These are phyloP conservation scores for Agmasoma carcini DNA, from an alignment of 371 early-diverging fungal species.

Conservation along the genomic window DNA sequence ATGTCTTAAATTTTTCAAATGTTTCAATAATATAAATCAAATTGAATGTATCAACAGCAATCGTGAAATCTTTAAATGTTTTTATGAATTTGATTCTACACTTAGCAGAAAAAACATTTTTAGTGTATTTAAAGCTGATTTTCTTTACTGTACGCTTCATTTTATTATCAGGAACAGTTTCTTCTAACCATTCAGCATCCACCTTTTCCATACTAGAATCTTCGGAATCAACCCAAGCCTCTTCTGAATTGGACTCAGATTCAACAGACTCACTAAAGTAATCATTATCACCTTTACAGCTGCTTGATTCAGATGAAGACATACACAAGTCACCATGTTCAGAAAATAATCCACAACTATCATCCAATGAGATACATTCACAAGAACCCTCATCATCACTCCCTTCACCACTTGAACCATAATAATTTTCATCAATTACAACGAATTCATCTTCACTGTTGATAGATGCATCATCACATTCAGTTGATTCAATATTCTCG, in stretches of 20 bases:
- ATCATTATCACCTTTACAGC: conserved; percentile 22
- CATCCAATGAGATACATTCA: too few species aligned
- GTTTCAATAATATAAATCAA: conserved; percentile 28
- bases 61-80: background rate
- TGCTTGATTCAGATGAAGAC: too few species aligned
- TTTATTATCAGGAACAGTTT: conserved; percentile 19
- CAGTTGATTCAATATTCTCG: too few species aligned
- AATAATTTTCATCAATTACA: too few species aligned
- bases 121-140: conserved; percentile 6
- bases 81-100: conserved; percentile 35
- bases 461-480: too few species aligned
- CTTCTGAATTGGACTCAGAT: conserved; percentile 2
- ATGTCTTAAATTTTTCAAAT: conserved; percentile 17
- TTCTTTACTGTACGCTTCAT: background rate
- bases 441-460: too few species aligned
- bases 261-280: conserved; percentile 8
- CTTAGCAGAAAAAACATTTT: conserved; percentile 26
- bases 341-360: too few species aligned
- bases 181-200: conserved; percentile 25
- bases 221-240: conserved; percentile 42
- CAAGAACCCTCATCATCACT: too few species aligned
- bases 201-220: conserved; percentile 1
- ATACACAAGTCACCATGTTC: too few species aligned
- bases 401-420: too few species aligned
- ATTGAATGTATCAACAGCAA: conserved; percentile 40